Evolutionary conservation across 2,329 filamentous ascomycete genomes (phyloP).

Genomic region (Aureobasidium subglaciale): DNA sequence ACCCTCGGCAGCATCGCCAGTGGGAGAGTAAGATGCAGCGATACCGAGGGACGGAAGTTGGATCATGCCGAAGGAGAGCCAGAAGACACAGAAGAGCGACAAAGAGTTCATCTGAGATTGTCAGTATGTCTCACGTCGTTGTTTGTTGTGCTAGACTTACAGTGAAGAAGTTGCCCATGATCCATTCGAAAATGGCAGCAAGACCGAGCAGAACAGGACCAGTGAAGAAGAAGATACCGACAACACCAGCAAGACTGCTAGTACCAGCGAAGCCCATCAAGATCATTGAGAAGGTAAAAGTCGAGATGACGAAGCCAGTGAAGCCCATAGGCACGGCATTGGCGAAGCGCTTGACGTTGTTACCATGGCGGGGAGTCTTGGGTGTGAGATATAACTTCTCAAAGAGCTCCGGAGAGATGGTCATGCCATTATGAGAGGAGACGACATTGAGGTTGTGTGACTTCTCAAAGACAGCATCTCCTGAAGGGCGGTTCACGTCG

Average conservation of each 20-base stretch:
- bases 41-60: constrained; percentile 45
- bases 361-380: constrained; percentile 22
- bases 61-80: constrained; percentile 46
- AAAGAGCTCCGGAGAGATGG: constrained; percentile 26
- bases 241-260: constrained; percentile 30
- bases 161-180: constrained; percentile 44
- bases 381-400: constrained; percentile 25
- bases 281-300: constrained; percentile 35
- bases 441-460: constrained; percentile 9
- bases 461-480: constrained; percentile 7
- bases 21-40: constrained; percentile 37
- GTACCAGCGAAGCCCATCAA: constrained; percentile 35
- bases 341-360: constrained; percentile 22
- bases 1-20: constrained; percentile 38
- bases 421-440: constrained; percentile 17
- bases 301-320: constrained; percentile 33
- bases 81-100: constrained; percentile 47
- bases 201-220: constrained; percentile 44
- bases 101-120: constrained; percentile 41
- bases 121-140: not conserved
- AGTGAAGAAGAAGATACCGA: constrained; percentile 35
- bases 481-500: constrained; percentile 4
- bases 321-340: constrained; percentile 27
- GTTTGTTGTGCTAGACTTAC: not conserved
- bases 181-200: constrained; percentile 46